Evolutionary conservation across 805 yeast genomes (phyloP).

Genomic region (Pichia deserticola): DNA sequence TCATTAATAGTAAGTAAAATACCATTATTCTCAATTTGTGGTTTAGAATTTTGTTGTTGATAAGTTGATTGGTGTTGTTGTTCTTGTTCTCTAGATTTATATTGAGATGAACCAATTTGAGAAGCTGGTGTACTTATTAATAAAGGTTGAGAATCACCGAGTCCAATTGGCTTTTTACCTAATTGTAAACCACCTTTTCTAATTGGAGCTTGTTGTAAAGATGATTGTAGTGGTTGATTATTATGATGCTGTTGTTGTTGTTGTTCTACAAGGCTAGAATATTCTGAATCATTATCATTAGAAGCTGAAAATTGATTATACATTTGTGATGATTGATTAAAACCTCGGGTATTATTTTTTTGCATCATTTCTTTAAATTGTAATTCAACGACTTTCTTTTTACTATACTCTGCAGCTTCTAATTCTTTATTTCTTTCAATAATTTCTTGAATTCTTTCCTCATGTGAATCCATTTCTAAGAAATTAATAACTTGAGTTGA

Average conservation of each 20-base stretch:
- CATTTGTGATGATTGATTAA: slow-evolving; percentile 9
- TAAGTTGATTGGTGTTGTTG: slow-evolving; percentile 7
- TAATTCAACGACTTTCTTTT: slow-evolving; percentile 86
- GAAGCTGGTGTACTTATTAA: slow-evolving; percentile 24
- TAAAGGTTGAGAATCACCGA: slow-evolving; percentile 23
- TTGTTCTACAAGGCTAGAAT: slow-evolving; percentile 10
- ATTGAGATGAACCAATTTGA: slow-evolving; percentile 12
- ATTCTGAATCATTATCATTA: slow-evolving; percentile 3
- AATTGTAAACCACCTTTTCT: slow-evolving; percentile 72
- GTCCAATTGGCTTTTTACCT: slow-evolving; percentile 43
- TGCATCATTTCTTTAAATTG: slow-evolving; percentile 71
- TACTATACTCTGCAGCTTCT: slow-evolving; percentile 96
- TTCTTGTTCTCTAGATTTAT: slow-evolving; percentile 19
- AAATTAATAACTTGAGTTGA: slow-evolving; percentile 78
- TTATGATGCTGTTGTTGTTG: background rate
- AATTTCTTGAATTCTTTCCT: slow-evolving; percentile 96
- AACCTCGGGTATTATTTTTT: slow-evolving; percentile 27
- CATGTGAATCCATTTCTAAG: slow-evolving; percentile 96
- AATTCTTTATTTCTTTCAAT: slow-evolving; percentile 94
- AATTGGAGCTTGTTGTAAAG: slow-evolving; percentile 24
- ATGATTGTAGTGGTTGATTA: background rate
- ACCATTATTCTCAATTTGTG: slow-evolving; percentile 55
- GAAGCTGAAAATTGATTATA: slow-evolving; percentile 9
- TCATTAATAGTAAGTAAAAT: slow-evolving; percentile 73
- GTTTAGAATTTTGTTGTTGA: slow-evolving; percentile 12